Percentiles rank a stretch among this genome's conserved stretches.
These are phyloP conservation scores for Mycena metata DNA, from an alignment of 768 basidiomycete genomes.

Conservation along the genomic window DNA sequence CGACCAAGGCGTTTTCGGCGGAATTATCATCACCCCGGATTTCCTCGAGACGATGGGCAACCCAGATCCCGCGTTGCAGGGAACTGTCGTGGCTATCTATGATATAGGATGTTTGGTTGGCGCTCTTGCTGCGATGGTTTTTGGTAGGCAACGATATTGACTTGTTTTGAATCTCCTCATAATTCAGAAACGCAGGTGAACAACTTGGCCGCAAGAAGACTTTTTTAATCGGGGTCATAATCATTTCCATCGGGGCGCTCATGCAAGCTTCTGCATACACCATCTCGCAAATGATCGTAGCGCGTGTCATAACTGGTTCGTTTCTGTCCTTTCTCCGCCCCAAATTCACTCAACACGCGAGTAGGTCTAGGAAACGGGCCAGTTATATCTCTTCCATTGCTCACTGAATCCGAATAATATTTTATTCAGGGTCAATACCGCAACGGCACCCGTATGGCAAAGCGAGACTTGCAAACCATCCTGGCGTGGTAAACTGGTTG, in stretches of 20 bases:
- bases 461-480: constrained; percentile 65
- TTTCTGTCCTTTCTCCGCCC: constrained; percentile 1
- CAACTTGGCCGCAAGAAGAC: constrained; percentile 61
- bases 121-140: constrained; percentile 58
- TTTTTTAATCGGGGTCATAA: constrained; percentile 61
- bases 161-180: not conserved
- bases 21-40: constrained; percentile 62
- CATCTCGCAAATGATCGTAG: constrained; percentile 63
- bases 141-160: constrained; percentile 44
- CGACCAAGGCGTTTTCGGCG: constrained; percentile 68
- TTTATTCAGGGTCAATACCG: constrained; percentile 56
- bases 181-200: constrained; percentile 47
- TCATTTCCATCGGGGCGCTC: constrained; percentile 68
- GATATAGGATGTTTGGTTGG: constrained; percentile 63
- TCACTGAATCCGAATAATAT: not conserved
- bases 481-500: constrained; percentile 62
- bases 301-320: constrained; percentile 60
- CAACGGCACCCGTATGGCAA: constrained; percentile 66
- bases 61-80: constrained; percentile 59
- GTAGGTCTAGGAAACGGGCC: constrained; percentile 63
- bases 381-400: constrained; percentile 15
- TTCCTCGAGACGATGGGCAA: constrained; percentile 64
- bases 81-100: constrained; percentile 65
- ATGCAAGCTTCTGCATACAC: constrained; percentile 62
- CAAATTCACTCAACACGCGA: not conserved